These are phyloP conservation scores for Xylariaceae sp. DNA, from an alignment of 2,329 filamentous ascomycete genomes.

Conservation along the genomic window DNA sequence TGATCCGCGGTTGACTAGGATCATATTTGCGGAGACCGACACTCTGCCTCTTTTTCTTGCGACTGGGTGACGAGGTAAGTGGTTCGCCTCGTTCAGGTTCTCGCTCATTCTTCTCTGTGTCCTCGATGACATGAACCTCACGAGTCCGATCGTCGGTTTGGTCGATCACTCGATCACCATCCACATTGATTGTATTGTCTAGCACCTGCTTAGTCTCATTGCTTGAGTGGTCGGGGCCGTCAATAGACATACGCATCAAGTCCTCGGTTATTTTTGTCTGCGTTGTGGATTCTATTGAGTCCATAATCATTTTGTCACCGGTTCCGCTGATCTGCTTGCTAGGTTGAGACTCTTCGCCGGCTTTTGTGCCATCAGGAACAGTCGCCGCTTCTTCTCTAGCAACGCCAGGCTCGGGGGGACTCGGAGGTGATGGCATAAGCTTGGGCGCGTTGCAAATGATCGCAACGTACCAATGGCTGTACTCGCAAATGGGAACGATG, in stretches of 20 bases:
- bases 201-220: slow-evolving; percentile 20
- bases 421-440: slow-evolving; percentile 40
- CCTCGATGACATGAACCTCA: slow-evolving; percentile 13
- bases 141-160: slow-evolving; percentile 5
- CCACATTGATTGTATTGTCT: slow-evolving; percentile 9
- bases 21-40: slow-evolving; percentile 40
- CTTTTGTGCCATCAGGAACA: slow-evolving; percentile 10
- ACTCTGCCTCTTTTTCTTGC: slow-evolving; percentile 34
- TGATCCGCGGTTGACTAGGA: slow-evolving; percentile 61
- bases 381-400: slow-evolving; percentile 7
- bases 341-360: neutral
- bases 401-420: neutral
- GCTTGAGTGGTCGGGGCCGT: slow-evolving; percentile 12
- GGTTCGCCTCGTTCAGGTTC: slow-evolving; percentile 14
- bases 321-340: neutral
- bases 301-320: neutral
- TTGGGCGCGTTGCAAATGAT: slow-evolving; percentile 86
- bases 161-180: slow-evolving; percentile 3
- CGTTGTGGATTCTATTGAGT: neutral
- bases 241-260: slow-evolving; percentile 28
- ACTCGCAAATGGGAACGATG: slow-evolving; percentile 86
- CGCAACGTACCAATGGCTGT: slow-evolving; percentile 86
- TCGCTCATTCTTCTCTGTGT: slow-evolving; percentile 9
- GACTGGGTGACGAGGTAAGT: slow-evolving; percentile 14
- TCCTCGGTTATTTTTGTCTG: slow-evolving; percentile 19